Base-by-base conservation (phyloP, 1,284 basidiomycete species). In the Leccinum solheimii region DNA sequence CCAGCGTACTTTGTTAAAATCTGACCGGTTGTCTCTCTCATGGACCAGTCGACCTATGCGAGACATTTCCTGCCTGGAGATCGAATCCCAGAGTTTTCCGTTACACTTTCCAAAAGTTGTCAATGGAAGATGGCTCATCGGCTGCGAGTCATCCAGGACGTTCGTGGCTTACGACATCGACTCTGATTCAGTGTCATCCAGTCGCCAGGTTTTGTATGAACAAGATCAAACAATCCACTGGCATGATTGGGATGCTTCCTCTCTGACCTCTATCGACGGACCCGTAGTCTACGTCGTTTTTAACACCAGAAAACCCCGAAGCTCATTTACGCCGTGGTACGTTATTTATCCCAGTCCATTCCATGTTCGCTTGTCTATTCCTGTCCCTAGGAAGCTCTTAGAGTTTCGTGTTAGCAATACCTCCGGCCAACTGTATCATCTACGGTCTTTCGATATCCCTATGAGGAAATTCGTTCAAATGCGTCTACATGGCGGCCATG, bases 61-160 rank as follows among this genome's bases (percentile, higher is more conserved):
- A n/a, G 55, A 19, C 11, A 30, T 45, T 14, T 55, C 26, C 5
- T 36, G 10, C 6, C 11, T 30, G 6, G 38, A n/a, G n/a, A 43
- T 55, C 3, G 14, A 14, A 55, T 2, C 26, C 38, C 10, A 30
- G 2, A 19, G 2, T 27, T 8, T 7, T 7, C 19, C 13, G 9
- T 19, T 13, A 5, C 3, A 10, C 19, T 7, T 4, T 19, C 38
- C 36, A 19, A 27, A 30, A n/a, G n/a, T 55, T 40, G 21, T 55
- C 34, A 13, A 55, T 30, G 55, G 38, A 30, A 55, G 55, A 55
- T 55, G 38, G 55, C 8, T 55, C 38, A 55, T 55, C 7, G n/a
- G 3, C 26, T 55, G 55, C 26, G n/a, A 55, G 10, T 45, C n/a
- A 19, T 21, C 11, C 23, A 16, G 36, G 23, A 55, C 8, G 23